A percentile compares a stretch with the other conserved stretches of the same genome.
Conservation (phyloP, 1,284 basidiomycete species). For the Exsudoporus floridanus region DNA sequence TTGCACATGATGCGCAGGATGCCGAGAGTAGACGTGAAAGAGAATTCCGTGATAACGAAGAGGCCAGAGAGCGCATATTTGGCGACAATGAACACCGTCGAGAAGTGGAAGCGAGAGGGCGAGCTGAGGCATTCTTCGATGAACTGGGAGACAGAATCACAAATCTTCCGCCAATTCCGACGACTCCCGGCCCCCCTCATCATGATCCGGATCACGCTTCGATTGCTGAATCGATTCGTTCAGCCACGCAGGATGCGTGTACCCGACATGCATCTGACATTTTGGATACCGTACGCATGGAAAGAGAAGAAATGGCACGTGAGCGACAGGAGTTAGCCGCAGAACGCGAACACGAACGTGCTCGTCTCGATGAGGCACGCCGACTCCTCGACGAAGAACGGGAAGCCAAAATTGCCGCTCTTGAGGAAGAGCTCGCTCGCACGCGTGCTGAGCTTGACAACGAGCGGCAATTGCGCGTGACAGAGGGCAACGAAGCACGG, state of each 20-base stretch:
- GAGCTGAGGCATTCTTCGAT: conserved; percentile 49
- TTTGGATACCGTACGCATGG: conserved; percentile 53
- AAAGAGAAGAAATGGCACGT: conserved; percentile 56
- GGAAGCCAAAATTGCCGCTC: conserved; percentile 51
- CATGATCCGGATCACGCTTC: conserved; percentile 25
- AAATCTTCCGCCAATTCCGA: conserved; percentile 23
- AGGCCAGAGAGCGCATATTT: conserved; percentile 62
- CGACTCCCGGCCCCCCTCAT: conserved; percentile 25
- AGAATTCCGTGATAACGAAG: conserved; percentile 62
- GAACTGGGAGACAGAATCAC: conserved; percentile 45
- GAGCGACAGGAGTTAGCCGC: conserved; percentile 53
- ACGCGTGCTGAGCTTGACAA: conserved; percentile 53
- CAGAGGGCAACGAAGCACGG: conserved; percentile 59
- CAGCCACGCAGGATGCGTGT: conserved; percentile 47
- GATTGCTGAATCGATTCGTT: conserved; percentile 40
- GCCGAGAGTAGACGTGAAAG: conserved; percentile 61
- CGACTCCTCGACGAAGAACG: conserved; percentile 49
- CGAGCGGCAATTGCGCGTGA: conserved; percentile 55
- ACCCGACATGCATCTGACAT: conserved; percentile 56
- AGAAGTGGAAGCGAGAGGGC: conserved; percentile 50
- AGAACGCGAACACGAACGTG: conserved; percentile 51
- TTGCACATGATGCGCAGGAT: conserved; percentile 48
- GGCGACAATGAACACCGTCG: conserved; percentile 56
- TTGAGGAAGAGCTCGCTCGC: conserved; percentile 63
- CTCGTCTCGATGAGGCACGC: conserved; percentile 49